A percentile compares a stretch with the other conserved stretches of the same genome.
These are phyloP conservation scores for Ballota nigra DNA, from an alignment of 257 asterid species.

Conservation along the genomic window DNA sequence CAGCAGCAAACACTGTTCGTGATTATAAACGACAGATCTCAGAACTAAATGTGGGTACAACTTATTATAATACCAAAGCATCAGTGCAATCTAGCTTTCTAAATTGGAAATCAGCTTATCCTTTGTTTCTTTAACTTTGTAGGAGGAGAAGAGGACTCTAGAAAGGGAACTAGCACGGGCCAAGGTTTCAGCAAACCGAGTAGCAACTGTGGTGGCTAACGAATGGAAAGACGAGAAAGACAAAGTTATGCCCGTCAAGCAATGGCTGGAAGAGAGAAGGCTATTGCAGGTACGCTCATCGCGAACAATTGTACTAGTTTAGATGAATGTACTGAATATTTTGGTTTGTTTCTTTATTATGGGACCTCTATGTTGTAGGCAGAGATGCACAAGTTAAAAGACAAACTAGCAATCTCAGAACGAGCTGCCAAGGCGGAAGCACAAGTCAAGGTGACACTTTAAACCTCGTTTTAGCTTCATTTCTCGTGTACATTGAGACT, in stretches of 20 bases:
- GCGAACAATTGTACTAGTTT: background rate
- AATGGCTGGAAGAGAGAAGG: slow-evolving; percentile 94
- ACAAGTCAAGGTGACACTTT: slow-evolving; percentile 64
- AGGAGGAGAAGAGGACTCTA: slow-evolving; percentile 89
- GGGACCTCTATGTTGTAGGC: slow-evolving; percentile 42
- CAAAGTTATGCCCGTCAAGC: slow-evolving; percentile 92
- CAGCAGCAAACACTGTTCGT: slow-evolving; percentile 66
- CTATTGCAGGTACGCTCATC: slow-evolving; percentile 51
- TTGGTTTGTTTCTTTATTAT: background rate
- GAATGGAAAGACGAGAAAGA: slow-evolving; percentile 95
- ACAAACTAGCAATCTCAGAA: slow-evolving; percentile 68
- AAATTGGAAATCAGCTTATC: too few species aligned
- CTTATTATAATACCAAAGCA: background rate
- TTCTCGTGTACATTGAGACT: background rate
- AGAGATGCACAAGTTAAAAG: slow-evolving; percentile 71
- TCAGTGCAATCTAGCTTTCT: background rate
- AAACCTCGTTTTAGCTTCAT: background rate
- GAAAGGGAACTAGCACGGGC: slow-evolving; percentile 86
- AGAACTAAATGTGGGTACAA: slow-evolving; percentile 62
- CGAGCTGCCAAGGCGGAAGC: slow-evolving; percentile 83
- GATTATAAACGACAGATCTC: slow-evolving; percentile 65
- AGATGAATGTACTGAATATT: background rate
- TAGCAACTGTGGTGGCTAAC: slow-evolving; percentile 78
- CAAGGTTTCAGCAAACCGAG: slow-evolving; percentile 79
- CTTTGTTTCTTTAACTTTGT: slow-evolving; percentile 11